Base-by-base conservation (phyloP, 2,329 filamentous ascomycete genomes). In the Fusarium anguioides region DNA sequence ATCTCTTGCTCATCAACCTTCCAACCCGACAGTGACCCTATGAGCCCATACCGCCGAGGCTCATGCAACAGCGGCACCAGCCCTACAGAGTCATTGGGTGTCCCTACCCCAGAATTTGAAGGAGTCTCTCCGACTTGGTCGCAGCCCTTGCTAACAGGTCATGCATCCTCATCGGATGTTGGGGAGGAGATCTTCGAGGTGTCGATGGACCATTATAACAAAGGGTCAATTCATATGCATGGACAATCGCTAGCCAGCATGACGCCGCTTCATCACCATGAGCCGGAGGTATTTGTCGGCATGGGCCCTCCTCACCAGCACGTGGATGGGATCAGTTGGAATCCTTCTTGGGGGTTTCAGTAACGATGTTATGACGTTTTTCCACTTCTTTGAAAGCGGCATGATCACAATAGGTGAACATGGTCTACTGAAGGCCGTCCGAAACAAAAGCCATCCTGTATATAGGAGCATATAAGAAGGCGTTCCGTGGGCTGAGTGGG, bases 31-130 rank as follows among this genome's bases (percentile, higher is more conserved):
- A 59, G 40, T 36, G 58, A 55, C 18, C 47, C 65, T 6, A 58
- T 49, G 29, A 66, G 57, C 53, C 51, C 54, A 49, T 69, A 61
- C 37, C 66, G 71, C 29, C 54, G 68, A 39, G 60, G 65, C n/a
- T 73, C 69, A 24, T 70, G 62, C 23, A 59, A 69, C n/a, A 72
- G 72, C 24, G 61, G 64, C 33, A 68, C 70, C 23, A 74, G 72
- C 24, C 65, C 64, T 18, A 60, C 72, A 2, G 72, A 73, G 39
- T 74, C 72, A n/a, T 44, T 73, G n/a, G 49, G 61, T 44, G 60
- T 68, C 11, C 64, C 57, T 17, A 72, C 69, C 9, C 72, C 70
- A 4, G 65, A 73, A 27, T 59, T 66, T 33, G 72, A 72, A 37
- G 54, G 46, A 26, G 44, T 55, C 31, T 68, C 68, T 5, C 64